Evolutionary conservation across 202 grass and related monocot species (phyloP).

Genomic region (Cymbopogon flexuosus): DNA sequence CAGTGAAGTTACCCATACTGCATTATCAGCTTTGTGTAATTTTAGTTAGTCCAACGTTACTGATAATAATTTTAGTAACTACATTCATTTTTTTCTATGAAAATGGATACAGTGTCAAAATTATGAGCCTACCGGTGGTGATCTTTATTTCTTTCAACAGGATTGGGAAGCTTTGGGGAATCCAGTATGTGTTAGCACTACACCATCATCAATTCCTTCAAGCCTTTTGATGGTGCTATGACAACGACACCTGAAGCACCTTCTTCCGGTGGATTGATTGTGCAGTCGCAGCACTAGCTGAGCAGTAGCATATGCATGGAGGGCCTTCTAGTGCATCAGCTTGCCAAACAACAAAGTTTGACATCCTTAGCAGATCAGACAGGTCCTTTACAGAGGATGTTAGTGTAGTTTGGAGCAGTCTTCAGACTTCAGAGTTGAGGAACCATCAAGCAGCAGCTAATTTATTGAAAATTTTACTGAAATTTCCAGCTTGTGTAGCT

Average conservation of each 20-base stretch:
- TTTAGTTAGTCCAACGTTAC: no score
- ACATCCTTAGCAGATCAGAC: constrained; percentile 19
- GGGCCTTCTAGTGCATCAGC: constrained; percentile 34
- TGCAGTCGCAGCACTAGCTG: constrained; percentile 67
- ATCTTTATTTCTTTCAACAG: constrained; percentile 36
- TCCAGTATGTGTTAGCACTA: background rate
- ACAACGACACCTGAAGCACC: constrained; percentile 21
- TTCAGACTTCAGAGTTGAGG: constrained; percentile 22
- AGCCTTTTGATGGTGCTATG: background rate
- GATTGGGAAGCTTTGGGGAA: constrained; percentile 57
- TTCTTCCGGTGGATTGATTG: constrained; percentile 58
- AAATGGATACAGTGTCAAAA: background rate
- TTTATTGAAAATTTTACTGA: no score
- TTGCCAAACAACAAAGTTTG: constrained; percentile 8
- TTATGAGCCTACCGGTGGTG: background rate
- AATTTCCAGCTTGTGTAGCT: background rate
- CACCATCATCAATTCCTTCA: background rate
- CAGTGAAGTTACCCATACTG: no score
- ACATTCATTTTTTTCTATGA: no score
- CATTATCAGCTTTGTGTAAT: no score
- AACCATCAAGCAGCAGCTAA: background rate
- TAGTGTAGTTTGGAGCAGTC: constrained; percentile 28
- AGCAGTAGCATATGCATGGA: constrained; percentile 55
- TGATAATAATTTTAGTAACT: no score
- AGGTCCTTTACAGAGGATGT: constrained; percentile 30